phyloP scores from a whole-genome alignment of 1,284 basidiomycete genomes.

The Apiotrichum gamsii region DNA sequence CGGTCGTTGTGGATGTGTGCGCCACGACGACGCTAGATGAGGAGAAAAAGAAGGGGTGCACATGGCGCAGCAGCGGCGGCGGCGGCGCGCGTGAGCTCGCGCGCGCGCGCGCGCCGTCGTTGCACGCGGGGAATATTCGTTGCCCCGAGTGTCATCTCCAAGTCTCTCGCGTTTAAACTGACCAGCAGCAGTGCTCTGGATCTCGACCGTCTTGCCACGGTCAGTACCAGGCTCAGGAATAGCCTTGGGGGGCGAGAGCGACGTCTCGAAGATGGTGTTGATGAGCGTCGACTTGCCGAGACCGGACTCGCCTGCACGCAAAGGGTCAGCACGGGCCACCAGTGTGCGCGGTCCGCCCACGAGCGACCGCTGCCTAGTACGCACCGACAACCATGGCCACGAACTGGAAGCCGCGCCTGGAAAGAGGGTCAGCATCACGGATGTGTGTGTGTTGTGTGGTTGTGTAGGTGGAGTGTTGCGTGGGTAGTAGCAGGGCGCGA shows the following conservation, averaged over 20 bases:
- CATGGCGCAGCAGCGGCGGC: too few relatives aligned
- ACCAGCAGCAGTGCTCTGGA: constrained; percentile 95
- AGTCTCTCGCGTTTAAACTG: too few relatives aligned
- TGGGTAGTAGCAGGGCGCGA: too few relatives aligned
- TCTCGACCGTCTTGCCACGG: constrained; percentile 82
- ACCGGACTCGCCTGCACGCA: constrained; percentile 79
- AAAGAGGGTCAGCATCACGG: constrained; percentile 6
- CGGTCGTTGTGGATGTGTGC: too few relatives aligned
- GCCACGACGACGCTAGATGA: too few relatives aligned
- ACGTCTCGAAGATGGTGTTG: constrained; percentile 95
- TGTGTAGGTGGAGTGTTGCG: too few relatives aligned
- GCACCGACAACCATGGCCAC: constrained; percentile 91
- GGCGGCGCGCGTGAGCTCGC: background rate
- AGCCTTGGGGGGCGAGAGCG: constrained; percentile 81
- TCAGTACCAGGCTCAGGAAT: constrained; percentile 76
- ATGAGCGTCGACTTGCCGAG: constrained; percentile 95
- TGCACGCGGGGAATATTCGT: too few relatives aligned
- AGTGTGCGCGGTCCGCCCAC: constrained; percentile 1
- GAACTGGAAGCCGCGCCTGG: constrained; percentile 86
- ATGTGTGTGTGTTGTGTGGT: background rate
- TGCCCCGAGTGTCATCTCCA: too few relatives aligned
- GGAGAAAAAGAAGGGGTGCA: too few relatives aligned
- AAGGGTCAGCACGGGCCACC: constrained; percentile 17
- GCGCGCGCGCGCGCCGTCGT: too few relatives aligned
- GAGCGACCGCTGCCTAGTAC: constrained; percentile 46